Conservation (phyloP, 2,329 filamentous ascomycete genomes). For the Trichoderma sp. region DNA sequence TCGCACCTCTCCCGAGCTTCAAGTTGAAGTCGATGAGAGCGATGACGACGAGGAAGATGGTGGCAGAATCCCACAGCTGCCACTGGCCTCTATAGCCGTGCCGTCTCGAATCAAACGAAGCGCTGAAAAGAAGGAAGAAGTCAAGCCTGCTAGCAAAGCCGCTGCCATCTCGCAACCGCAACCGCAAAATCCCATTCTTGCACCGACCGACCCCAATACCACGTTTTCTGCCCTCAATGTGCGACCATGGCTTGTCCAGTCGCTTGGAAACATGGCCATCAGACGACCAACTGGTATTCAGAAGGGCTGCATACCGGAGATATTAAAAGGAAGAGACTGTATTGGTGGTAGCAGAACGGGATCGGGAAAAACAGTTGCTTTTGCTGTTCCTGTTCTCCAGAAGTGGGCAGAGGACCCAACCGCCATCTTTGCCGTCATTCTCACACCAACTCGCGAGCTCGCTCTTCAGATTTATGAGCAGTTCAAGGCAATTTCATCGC, state of each 20-base stretch:
- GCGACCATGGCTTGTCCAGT: conserved; percentile 83
- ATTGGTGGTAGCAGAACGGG: conserved; percentile 94
- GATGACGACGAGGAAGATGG: conserved; percentile 28
- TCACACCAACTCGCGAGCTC: conserved; percentile 89
- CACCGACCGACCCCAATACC: conserved; percentile 56
- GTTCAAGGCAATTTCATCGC: conserved; percentile 86
- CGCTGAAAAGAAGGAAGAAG: conserved; percentile 25
- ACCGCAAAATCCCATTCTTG: conserved; percentile 44
- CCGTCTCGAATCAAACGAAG: conserved; percentile 56
- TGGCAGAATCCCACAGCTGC: conserved; percentile 30
- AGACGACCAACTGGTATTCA: conserved; percentile 90
- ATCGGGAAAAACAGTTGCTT: conserved; percentile 96
- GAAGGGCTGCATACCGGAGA: conserved; percentile 87
- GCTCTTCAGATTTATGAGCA: conserved; percentile 97
- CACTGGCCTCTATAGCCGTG: conserved; percentile 49
- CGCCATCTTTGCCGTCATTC: conserved; percentile 83
- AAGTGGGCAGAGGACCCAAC: conserved; percentile 90
- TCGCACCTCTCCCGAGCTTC: conserved; percentile 37
- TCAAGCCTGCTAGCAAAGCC: conserved; percentile 21
- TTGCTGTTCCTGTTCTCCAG: conserved; percentile 91
- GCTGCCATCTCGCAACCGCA: conserved; percentile 18
- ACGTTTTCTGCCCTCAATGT: conserved; percentile 74
- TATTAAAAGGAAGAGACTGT: conserved; percentile 86
- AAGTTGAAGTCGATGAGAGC: conserved; percentile 26
- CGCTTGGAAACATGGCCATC: conserved; percentile 76